Base-by-base conservation (phyloP, 192 early-diverging fungal genomes). In the Rhizophagus sp. region DNA sequence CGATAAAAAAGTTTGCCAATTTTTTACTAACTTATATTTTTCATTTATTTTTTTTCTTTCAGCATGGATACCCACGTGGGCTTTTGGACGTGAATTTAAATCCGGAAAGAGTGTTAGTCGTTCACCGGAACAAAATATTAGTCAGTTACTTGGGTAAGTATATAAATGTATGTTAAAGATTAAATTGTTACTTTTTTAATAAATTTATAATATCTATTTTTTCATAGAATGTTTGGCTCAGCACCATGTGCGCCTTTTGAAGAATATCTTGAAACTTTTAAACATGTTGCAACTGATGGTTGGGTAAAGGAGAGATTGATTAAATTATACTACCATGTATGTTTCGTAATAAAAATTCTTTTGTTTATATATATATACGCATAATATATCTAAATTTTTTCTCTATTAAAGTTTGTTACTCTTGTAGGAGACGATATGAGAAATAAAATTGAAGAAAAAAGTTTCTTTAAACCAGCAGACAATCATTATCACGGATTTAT, bases 31-130 rank as follows among this genome's bases (percentile, higher is more conserved):
- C 5, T 0, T 41, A 41, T 41, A 41, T 41, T 41, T 70, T 30
- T 1, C 61, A 52, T 12, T 15, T 34, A 34, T 41, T 1, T 22
- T 64, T 76, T 27, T 17, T 44, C 5, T 1, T 62, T 41, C 83
- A 83, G 91, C 90, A 15, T 96, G 92, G 92, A 82, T 95, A 17
- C 93, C 95, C 11, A 90, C 89, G 6, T 96, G 92, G 92, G 85
- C 91, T 30, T 93, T 95, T 83, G 95, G 95, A 44, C 83, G 95
- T 25, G 87, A 83, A 6, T 95, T 95, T 84, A 84, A 86, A 17
- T 80, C 84, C 30, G 93, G 93, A 34, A 88, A 87, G 39, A 89
- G 84, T 64, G 69, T 90, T 19, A 87, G 90, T 17, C 85, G 82
- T 41, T 36, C 88, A 17, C 93, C 94, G n/a, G 95, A 96, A 84